Percentiles rank a stretch among this genome's conserved stretches.
phyloP scores from a whole-genome alignment of 129 eudicot genomes.

The Chrysanthemum lavandulifolium region DNA sequence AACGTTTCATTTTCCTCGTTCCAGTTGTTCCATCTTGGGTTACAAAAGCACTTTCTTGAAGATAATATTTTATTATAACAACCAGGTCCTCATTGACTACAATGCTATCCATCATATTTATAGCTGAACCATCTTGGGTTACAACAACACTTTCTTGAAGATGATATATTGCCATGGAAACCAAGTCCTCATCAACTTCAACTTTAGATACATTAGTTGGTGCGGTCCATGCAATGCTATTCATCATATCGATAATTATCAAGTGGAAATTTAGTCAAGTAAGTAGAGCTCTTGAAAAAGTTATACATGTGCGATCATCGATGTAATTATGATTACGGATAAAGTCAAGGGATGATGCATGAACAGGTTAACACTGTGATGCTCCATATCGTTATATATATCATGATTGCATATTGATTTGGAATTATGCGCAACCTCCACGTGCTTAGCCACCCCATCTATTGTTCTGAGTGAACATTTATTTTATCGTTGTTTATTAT shows the following conservation, averaged over 20 bases:
- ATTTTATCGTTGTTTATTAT: no score
- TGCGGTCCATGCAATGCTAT: conserved; percentile 36
- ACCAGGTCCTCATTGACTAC: conserved; percentile 40
- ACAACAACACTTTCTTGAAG: conserved; percentile 4
- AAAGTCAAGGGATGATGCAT: no score
- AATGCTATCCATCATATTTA: conserved; percentile 33
- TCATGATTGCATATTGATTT: no score
- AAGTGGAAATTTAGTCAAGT: no score
- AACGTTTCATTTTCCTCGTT: conserved; percentile 20
- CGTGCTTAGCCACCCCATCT: no score
- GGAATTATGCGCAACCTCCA: no score
- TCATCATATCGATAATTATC: conserved; percentile 28
- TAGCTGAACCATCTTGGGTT: conserved; percentile 7
- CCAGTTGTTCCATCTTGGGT: conserved; percentile 14
- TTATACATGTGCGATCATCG: no score
- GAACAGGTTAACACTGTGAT: no score
- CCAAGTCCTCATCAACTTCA: conserved; percentile 39
- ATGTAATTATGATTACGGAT: no score
- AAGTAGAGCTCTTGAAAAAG: no score
- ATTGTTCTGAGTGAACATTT: no score
- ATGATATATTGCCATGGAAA: conserved; percentile 26
- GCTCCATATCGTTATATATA: no score
- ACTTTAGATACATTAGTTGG: conserved; percentile 38
- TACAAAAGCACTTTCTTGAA: neutral
- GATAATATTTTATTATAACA: conserved; percentile 25